These are phyloP conservation scores for Pleurotus giganteus DNA, from an alignment of 768 basidiomycete genomes.

Conservation along the genomic window DNA sequence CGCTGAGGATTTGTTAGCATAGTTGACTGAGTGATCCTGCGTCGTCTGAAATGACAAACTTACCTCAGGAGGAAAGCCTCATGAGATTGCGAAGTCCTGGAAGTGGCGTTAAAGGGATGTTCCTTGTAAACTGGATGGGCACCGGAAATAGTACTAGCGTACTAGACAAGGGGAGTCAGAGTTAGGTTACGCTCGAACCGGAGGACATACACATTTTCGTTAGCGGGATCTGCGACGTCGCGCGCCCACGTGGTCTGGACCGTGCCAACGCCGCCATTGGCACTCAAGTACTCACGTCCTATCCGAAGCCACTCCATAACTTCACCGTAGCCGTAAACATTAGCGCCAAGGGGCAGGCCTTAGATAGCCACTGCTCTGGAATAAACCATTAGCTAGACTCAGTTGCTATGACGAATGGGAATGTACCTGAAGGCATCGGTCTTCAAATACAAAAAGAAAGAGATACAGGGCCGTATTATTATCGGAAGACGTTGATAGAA, in stretches of 20 bases:
- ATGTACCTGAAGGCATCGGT: too few species aligned
- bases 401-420: too few species aligned
- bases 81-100: conserved; percentile 57
- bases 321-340: conserved; percentile 80
- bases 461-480: too few species aligned
- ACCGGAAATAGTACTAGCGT: conserved; percentile 64
- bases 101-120: conserved; percentile 58
- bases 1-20: conserved; percentile 29
- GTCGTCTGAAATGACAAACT: neutral
- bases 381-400: too few species aligned
- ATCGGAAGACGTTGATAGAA: too few species aligned
- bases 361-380: neutral
- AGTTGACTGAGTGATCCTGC: neutral
- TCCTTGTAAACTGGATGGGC: conserved; percentile 71
- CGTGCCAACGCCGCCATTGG: conserved; percentile 46
- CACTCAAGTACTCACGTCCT: conserved; percentile 43
- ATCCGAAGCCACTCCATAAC: conserved; percentile 69
- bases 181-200: neutral
- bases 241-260: conserved; percentile 70
- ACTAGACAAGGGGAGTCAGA: too few species aligned
- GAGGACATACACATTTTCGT: conserved; percentile 58
- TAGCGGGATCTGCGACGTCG: conserved; percentile 59
- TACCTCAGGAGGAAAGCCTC: conserved; percentile 76
- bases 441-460: too few species aligned
- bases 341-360: conserved; percentile 55